Base-by-base conservation (phyloP, 305 asterid genomes). In the Vinca major region DNA sequence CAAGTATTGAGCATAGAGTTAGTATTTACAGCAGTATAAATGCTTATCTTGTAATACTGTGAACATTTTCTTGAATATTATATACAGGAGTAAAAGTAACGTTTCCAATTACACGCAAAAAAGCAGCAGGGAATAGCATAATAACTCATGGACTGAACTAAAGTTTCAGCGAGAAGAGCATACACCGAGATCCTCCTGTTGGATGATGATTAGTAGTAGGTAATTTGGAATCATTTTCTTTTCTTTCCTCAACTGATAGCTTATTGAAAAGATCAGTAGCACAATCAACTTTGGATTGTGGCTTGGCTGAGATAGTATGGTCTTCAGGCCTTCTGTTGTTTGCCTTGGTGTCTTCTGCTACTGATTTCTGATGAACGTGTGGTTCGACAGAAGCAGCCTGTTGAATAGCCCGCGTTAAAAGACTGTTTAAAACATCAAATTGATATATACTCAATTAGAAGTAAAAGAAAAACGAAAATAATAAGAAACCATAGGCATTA, bases 181-280 rank as follows among this genome's bases (percentile, higher is more conserved):
- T 91, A 89, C 98, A 73, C 71, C 84, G 96, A 77, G 85, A 80
- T 72, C 86, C 92, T 75, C 86, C 92, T 88, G 89, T 82, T 52
- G 81, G 4, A 79, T 78, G 79, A 73, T 83, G 86, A 47, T 84
- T 85, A 51, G 76, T 80, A 66, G 89, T 73, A 63, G 77, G 62
- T 63, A 80, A 80, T 62, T 65, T 76, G 20, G 83, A 63, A 52
- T 74, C 75, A 75, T 74, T 84, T 67, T 79, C 87, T 72, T 69
- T 83, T 74, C 89, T 62, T 74, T 66, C 83, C 79, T 92, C 90
- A 78, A 85, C 20, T 51, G 95, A 84, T 68, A 82, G 92, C 90
- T 83, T 86, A 83, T 83, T 67, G 79, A 88, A 86, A 77, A 88
- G 89, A 82, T 90, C 95, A 64, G 92, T 86, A 39, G 92, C 86